Evolutionary conservation across 176 grass and related monocot species (phyloP).

Genomic region (Phoenix dactylifera): DNA sequence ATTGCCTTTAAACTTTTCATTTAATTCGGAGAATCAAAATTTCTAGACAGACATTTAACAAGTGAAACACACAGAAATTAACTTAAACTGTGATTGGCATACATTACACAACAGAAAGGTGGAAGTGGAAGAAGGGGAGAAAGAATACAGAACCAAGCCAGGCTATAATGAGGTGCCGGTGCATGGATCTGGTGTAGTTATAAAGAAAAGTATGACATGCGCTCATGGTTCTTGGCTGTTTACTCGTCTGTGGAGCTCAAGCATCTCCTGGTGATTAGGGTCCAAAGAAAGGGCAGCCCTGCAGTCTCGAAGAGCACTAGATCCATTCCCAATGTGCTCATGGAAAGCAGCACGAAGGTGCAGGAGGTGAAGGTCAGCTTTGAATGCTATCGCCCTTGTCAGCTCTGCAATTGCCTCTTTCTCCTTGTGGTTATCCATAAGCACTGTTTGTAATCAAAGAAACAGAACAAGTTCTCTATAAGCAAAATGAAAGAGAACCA

Average conservation of each 20-base stretch:
- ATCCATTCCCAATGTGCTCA: constrained; percentile 61
- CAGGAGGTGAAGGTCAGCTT: constrained; percentile 76
- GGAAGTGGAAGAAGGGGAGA: background rate
- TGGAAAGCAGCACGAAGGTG: constrained; percentile 87
- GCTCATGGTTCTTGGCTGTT: constrained; percentile 72
- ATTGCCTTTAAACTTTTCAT: too few species aligned
- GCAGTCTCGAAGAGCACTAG: constrained; percentile 63
- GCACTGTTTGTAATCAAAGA: constrained; percentile 32
- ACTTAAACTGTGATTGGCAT: too few species aligned
- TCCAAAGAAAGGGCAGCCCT: constrained; percentile 76
- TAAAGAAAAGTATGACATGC: background rate
- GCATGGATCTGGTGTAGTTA: constrained; percentile 9
- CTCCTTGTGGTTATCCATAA: constrained; percentile 93
- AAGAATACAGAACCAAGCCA: constrained; percentile 9
- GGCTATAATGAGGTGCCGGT: background rate
- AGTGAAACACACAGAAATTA: too few species aligned
- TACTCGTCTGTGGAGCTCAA: constrained; percentile 83
- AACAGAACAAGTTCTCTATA: too few species aligned
- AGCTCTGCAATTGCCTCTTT: constrained; percentile 79
- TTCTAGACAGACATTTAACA: too few species aligned
- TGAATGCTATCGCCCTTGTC: constrained; percentile 63
- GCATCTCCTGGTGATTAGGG: constrained; percentile 86
- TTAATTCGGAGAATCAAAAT: too few species aligned
- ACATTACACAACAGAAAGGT: too few species aligned
- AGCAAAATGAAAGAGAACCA: too few species aligned